phyloP scores from a whole-genome alignment of 2,329 filamentous ascomycete genomes.

The Diplodia mutila region DNA sequence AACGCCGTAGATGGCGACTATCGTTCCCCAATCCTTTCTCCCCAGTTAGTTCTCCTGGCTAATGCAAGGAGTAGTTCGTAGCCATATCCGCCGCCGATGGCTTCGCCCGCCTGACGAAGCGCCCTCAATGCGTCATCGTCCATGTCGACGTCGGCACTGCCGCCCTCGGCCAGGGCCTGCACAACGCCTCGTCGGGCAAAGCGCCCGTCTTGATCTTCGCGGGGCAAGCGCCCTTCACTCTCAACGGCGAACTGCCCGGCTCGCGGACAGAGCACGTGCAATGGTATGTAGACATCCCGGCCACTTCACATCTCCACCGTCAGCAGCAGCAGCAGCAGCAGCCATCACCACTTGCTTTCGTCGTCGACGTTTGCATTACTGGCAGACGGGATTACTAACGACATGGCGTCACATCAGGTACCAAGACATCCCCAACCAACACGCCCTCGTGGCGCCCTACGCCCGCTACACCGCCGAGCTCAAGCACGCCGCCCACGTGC shows the following conservation, averaged over 20 bases:
- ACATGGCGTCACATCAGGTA: conserved; percentile 28
- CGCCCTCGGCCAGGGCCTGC: conserved; percentile 70
- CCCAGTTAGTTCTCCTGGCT: not conserved
- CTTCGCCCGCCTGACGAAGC: conserved; percentile 58
- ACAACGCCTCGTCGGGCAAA: conserved; percentile 55
- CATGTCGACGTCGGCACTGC: conserved; percentile 82
- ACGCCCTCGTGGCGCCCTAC: conserved; percentile 79
- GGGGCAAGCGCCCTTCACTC: conserved; percentile 50
- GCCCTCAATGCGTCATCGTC: conserved; percentile 76
- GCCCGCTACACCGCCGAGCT: conserved; percentile 82
- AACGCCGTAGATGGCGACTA: no score
- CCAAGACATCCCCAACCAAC: conserved; percentile 81
- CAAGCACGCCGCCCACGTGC: conserved; percentile 61
- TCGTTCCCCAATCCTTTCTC: no score
- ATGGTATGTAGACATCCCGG: conserved; percentile 32
- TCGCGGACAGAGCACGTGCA: conserved; percentile 46
- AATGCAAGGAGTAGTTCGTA: conserved; percentile 30
- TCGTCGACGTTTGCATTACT: no score
- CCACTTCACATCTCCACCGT: not conserved
- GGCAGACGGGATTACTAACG: no score
- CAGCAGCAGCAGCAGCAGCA: no score
- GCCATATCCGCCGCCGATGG: conserved; percentile 35
- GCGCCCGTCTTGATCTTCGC: conserved; percentile 49
- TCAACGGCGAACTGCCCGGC: conserved; percentile 49
- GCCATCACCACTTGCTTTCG: not conserved